A percentile compares a stretch with the other conserved stretches of the same genome.
phyloP scores from a whole-genome alignment of 2,329 filamentous ascomycete genomes.

The Alternaria ventricosa region DNA sequence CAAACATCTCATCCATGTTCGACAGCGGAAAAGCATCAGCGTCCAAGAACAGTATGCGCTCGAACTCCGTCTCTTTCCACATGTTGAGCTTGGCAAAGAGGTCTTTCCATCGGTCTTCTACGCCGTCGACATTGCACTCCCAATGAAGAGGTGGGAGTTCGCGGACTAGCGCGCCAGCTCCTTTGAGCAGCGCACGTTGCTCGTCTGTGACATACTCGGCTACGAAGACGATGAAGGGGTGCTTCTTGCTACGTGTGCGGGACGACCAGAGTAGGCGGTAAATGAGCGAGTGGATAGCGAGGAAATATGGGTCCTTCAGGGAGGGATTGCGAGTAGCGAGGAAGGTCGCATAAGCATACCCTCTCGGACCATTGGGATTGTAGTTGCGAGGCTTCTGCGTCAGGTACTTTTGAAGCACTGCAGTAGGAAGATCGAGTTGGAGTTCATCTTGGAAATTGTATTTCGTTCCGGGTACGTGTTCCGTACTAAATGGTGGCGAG shows the following conservation, averaged over 20 bases:
- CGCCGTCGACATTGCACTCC: conserved; percentile 30
- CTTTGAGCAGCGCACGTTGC: conserved; percentile 38
- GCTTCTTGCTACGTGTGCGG: conserved; percentile 28
- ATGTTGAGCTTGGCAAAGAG: conserved; percentile 48
- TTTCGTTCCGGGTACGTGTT: conserved; percentile 13
- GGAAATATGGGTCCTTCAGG: conserved; percentile 43
- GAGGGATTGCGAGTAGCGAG: conserved; percentile 41
- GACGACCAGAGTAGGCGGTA: conserved; percentile 44
- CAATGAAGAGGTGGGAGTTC: conserved; percentile 39
- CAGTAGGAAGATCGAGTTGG: conserved; percentile 26
- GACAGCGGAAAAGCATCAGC: conserved; percentile 43
- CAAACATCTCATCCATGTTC: conserved; percentile 41
- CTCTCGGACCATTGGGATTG: conserved; percentile 16
- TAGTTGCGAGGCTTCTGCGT: conserved; percentile 35
- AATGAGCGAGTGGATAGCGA: conserved; percentile 43
- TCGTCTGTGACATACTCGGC: conserved; percentile 39
- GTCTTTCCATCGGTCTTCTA: conserved; percentile 40
- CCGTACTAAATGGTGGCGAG: neutral
- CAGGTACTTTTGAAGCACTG: conserved; percentile 20
- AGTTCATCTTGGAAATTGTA: conserved; percentile 40
- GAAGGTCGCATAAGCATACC: conserved; percentile 42
- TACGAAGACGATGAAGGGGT: conserved; percentile 46
- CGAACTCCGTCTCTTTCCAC: conserved; percentile 43
- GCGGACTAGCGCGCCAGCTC: conserved; percentile 42
- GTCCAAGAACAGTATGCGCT: conserved; percentile 42